Base-by-base conservation (phyloP, 768 basidiomycete species). In the Lactifluus hygrophoroides region DNA sequence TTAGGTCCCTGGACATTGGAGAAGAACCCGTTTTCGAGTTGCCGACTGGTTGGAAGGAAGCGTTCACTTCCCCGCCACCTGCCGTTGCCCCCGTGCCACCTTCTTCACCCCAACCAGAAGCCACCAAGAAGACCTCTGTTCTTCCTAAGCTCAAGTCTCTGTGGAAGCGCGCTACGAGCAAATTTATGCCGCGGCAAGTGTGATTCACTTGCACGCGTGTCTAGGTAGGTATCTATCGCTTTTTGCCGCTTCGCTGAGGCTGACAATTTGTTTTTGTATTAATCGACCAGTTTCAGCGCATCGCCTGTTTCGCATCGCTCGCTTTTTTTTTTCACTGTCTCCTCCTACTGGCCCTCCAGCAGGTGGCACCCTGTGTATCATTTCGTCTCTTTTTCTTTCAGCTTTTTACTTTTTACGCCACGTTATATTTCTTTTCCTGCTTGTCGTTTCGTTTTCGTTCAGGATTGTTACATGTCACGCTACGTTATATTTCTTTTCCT, bases 141-240 rank as follows among this genome's bases (percentile, higher is more conserved):
- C 43, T 60, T 5, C 53, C 53, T 28, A 47, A 25, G 27, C 34
- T 60, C 21, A 60, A 60, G 43, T 55, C 54, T 14, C 35, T 60
- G 13, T 60, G 58, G 58, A 60, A 60, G 58, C 58, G 58, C 14
- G 58, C 54, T 27, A 27, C 54, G 34, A 51, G 48, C 48, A 60
- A 51, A 32, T 25, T 60, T 40, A 28, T 25, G 42, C 23, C 48
- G 43, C 43, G 58, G 43, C 35, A 45, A 5, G 42, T n/a, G 30
- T 60, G 54, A 60, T 43, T 40, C 19, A 25, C 27, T 32, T 23
- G 17, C 46, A 40, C 28, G 11, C 45, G 35, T 51, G 32, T 52
- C 40, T 17, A 27, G 23, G 53, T 46, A 46, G n/a, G 52, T 54
- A 46, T 49, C 34, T 32, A 11, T 10, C 0, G 21, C 21, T 9